These are phyloP conservation scores for Solanum aculeatissimum DNA, from an alignment of 305 asterid species.

Conservation along the genomic window DNA sequence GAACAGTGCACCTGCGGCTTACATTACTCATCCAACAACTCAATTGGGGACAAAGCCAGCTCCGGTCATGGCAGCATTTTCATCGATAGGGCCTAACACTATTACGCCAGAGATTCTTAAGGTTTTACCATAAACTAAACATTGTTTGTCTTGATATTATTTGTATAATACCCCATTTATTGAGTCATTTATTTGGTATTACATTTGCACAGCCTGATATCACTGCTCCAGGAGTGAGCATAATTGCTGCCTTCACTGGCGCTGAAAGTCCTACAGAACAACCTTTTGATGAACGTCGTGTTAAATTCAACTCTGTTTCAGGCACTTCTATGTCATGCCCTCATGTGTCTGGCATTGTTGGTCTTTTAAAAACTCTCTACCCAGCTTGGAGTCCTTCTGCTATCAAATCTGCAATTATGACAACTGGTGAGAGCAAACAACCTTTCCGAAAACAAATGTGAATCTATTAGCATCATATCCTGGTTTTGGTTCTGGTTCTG, in stretches of 20 bases:
- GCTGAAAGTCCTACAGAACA: conserved; percentile 67
- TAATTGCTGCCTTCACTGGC: conserved; percentile 67
- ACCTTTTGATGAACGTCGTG: conserved; percentile 52
- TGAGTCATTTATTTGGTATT: not conserved
- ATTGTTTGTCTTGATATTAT: not conserved
- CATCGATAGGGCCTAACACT: conserved; percentile 72
- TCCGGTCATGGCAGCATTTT: conserved; percentile 91
- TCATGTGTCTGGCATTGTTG: conserved; percentile 74
- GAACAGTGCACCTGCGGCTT: conserved; percentile 37
- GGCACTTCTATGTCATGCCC: conserved; percentile 99
- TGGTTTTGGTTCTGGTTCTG: not conserved
- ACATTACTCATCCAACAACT: conserved; percentile 44
- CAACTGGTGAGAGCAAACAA: conserved; percentile 34
- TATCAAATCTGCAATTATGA: conserved; percentile 72
- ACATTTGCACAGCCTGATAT: conserved; percentile 76
- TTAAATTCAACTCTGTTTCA: conserved; percentile 43
- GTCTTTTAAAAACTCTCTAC: conserved; percentile 67
- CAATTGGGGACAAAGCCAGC: conserved; percentile 66
- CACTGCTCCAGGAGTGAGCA: conserved; percentile 88
- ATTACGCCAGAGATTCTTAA: conserved; percentile 71
- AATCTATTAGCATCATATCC: not conserved
- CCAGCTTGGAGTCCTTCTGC: conserved; percentile 96
- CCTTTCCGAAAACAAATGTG: not conserved
- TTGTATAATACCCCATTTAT: not conserved
- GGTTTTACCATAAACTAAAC: conserved; percentile 20